A percentile compares a stretch with the other conserved stretches of the same genome.
These are phyloP conservation scores for Suaeda aralocaspica DNA, from an alignment of 148 eudicot genomes.

Conservation along the genomic window DNA sequence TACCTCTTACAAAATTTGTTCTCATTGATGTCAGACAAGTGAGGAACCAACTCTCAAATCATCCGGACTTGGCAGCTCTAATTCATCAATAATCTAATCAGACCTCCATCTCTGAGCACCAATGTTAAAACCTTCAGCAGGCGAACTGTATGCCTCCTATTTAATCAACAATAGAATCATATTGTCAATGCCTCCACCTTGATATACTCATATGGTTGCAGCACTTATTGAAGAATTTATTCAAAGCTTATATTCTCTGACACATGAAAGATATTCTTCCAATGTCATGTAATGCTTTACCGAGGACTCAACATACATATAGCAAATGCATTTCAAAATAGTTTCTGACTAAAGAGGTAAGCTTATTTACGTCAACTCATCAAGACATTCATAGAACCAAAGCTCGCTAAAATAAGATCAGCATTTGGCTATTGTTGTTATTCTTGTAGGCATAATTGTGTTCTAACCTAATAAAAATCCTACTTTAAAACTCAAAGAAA, in stretches of 20 bases:
- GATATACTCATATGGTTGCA: not conserved
- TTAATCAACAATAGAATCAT: not conserved
- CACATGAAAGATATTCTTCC: not conserved
- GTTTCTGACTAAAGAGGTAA: not conserved
- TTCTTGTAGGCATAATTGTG: too few species aligned
- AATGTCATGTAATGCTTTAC: not conserved
- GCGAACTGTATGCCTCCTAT: conserved; percentile 29
- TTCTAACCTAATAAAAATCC: too few species aligned
- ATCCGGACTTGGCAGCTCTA: conserved; percentile 44
- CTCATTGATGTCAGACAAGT: conserved; percentile 22
- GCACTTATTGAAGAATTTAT: not conserved
- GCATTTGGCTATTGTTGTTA: not conserved
- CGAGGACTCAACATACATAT: not conserved
- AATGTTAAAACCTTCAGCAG: conserved; percentile 25
- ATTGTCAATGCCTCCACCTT: not conserved
- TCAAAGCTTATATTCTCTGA: not conserved
- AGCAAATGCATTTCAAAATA: not conserved
- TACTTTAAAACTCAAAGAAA: too few species aligned
- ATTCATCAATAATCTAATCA: conserved; percentile 70
- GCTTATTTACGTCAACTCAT: too few species aligned
- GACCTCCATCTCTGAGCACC: conserved; percentile 77
- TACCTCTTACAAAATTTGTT: conserved; percentile 40
- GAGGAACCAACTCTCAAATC: conserved; percentile 28
- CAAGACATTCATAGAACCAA: too few species aligned
- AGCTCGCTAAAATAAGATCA: not conserved